phyloP scores from a whole-genome alignment of 768 basidiomycete species.

The Podaxis mareebaensis region DNA sequence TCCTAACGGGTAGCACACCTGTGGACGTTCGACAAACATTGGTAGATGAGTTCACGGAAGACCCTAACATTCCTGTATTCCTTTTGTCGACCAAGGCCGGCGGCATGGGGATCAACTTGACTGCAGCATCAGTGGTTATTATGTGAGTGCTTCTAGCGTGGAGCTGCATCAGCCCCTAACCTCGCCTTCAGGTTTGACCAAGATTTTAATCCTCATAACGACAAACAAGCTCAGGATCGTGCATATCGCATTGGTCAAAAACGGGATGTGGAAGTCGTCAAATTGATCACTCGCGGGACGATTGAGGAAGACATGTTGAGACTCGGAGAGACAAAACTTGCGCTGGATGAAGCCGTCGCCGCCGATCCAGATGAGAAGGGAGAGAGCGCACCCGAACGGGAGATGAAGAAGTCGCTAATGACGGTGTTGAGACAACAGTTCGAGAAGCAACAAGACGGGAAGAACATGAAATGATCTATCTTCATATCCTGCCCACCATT shows the following conservation, averaged over 20 bases:
- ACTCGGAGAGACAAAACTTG: conserved; percentile 87
- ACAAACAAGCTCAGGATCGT: conserved; percentile 95
- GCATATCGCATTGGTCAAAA: conserved; percentile 97
- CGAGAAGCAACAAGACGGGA: conserved; percentile 49
- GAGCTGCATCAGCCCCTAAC: neutral
- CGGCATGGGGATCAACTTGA: conserved; percentile 95
- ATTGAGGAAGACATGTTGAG: conserved; percentile 97
- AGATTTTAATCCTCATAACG: conserved; percentile 98
- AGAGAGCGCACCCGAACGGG: conserved; percentile 69
- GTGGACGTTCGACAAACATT: conserved; percentile 92
- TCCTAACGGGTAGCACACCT: conserved; percentile 90
- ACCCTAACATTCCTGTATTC: conserved; percentile 85
- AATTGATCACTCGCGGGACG: conserved; percentile 86
- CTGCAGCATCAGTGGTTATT: conserved; percentile 93
- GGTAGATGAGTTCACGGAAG: conserved; percentile 94
- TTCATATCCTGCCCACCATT: neutral
- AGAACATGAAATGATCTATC: neutral
- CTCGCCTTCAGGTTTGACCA: conserved; percentile 76
- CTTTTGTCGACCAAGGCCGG: conserved; percentile 91
- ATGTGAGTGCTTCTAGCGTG: conserved; percentile 51
- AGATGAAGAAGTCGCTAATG: conserved; percentile 87
- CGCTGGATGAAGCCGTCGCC: conserved; percentile 92
- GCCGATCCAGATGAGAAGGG: conserved; percentile 67
- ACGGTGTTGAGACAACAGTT: conserved; percentile 82
- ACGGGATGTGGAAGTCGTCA: conserved; percentile 91